These are phyloP conservation scores for Adansonia digitata DNA, from an alignment of 345 rosid species.

Conservation along the genomic window DNA sequence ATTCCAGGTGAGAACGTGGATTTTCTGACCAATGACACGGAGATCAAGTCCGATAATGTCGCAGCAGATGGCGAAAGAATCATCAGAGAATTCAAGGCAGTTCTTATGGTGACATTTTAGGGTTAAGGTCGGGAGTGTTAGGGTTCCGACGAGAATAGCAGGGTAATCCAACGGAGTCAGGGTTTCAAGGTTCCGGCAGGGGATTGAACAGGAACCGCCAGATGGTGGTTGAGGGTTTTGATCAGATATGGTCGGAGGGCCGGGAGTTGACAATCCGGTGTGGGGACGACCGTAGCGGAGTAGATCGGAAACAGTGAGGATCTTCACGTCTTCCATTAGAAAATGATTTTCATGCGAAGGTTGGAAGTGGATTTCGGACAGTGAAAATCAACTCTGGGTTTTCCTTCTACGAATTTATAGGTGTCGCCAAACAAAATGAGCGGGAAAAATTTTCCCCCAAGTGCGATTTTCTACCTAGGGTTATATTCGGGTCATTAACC, in stretches of 20 bases:
- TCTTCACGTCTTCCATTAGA: conserved; percentile 29
- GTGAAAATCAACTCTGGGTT: not conserved
- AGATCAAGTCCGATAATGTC: conserved; percentile 50
- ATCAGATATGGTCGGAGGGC: conserved; percentile 7
- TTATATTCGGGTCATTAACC: not conserved
- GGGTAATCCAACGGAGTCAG: conserved; percentile 43
- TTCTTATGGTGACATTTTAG: conserved; percentile 45
- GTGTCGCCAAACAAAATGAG: not conserved
- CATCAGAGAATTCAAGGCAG: conserved; percentile 70
- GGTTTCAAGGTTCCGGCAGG: conserved; percentile 14
- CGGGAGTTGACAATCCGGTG: conserved; percentile 43
- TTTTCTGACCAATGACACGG: conserved; percentile 33
- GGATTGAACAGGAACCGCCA: conserved; percentile 10
- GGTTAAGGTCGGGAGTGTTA: conserved; percentile 49
- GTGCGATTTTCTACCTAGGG: not conserved
- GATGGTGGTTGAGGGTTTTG: conserved; percentile 12
- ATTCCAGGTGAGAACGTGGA: conserved; percentile 65
- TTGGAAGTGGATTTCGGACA: too few species aligned
- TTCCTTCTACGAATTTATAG: not conserved
- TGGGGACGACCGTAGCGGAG: conserved; percentile 34
- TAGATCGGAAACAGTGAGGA: conserved; percentile 48
- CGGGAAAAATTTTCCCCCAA: not conserved
- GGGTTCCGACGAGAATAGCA: conserved; percentile 50
- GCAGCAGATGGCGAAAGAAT: conserved; percentile 55
- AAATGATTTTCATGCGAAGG: not conserved